Conservation (phyloP, 2,329 filamentous ascomycete species). For the Pseudogymnoascus sp. region DNA sequence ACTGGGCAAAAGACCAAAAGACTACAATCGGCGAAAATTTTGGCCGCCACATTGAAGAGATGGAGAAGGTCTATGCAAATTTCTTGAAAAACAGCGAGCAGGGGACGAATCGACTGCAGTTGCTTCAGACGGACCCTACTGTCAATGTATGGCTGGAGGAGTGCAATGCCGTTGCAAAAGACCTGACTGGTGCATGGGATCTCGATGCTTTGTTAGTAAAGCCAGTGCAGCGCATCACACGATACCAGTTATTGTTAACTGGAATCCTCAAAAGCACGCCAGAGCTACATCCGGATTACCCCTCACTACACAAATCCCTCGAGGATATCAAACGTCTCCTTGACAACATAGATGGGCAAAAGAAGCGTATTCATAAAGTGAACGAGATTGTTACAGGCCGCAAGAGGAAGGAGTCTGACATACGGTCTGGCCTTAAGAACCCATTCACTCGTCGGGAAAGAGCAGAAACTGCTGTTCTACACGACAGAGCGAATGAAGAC, state of each 20-base stretch:
- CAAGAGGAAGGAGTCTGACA: conserved; percentile 82
- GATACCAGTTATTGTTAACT: conserved; percentile 81
- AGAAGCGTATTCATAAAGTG: conserved; percentile 88
- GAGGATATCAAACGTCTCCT: conserved; percentile 50
- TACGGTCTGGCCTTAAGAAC: conserved; percentile 74
- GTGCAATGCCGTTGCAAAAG: conserved; percentile 85
- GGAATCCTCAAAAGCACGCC: conserved; percentile 75
- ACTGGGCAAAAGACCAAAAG: conserved; percentile 21
- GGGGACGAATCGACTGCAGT: conserved; percentile 52
- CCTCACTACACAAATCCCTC: conserved; percentile 49
- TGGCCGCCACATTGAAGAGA: conserved; percentile 45
- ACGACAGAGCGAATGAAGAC: conserved; percentile 59
- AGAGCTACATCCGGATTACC: conserved; percentile 72
- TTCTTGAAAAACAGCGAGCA: conserved; percentile 56
- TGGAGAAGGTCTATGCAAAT: conserved; percentile 53
- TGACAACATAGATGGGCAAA: conserved; percentile 86
- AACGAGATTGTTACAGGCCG: conserved; percentile 74
- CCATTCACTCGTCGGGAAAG: conserved; percentile 63
- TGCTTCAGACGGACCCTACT: conserved; percentile 54
- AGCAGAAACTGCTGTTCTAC: conserved; percentile 21
- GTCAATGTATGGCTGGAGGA: conserved; percentile 83
- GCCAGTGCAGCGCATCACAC: conserved; percentile 87
- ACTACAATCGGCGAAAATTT: conserved; percentile 27
- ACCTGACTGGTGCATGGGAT: conserved; percentile 90
- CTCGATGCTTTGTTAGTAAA: conserved; percentile 95